phyloP scores from a whole-genome alignment of 129 eudicot genomes.

The Pittosporum tobira region DNA sequence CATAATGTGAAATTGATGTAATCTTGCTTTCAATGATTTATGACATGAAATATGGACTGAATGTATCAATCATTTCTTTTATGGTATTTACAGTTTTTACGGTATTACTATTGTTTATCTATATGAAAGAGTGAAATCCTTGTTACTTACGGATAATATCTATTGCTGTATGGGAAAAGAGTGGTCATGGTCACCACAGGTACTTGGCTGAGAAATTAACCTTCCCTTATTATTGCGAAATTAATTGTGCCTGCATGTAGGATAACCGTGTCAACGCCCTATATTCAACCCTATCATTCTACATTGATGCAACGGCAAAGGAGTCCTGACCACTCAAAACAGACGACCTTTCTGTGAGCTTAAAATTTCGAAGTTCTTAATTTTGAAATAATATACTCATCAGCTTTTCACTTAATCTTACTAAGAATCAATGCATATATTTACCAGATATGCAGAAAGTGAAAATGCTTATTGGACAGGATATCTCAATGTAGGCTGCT shows the following conservation, averaged over 20 bases:
- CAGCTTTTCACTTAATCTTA: not conserved
- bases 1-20: no score
- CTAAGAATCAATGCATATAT: not conserved
- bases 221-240: no score
- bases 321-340: slow-evolving; percentile 85
- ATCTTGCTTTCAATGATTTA: no score
- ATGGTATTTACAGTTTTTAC: no score
- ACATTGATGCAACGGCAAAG: slow-evolving; percentile 79
- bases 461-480: slow-evolving; percentile 91
- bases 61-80: no score
- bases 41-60: no score
- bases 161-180: no score
- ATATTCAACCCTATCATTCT: slow-evolving; percentile 85
- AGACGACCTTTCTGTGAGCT: slow-evolving; percentile 88
- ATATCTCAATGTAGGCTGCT: slow-evolving; percentile 78
- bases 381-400: not conserved
- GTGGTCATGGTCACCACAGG: no score
- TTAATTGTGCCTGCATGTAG: slow-evolving; percentile 29
- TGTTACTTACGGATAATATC: no score
- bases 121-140: no score
- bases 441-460: slow-evolving; percentile 77
- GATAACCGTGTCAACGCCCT: slow-evolving; percentile 97
- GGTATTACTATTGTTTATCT: no score
- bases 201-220: no score
- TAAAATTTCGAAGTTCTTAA: not conserved